A percentile compares a stretch with the other conserved stretches of the same genome.
Evolutionary conservation across 306 rosid genomes (phyloP).

Genomic region (Fragaria ananassa): DNA sequence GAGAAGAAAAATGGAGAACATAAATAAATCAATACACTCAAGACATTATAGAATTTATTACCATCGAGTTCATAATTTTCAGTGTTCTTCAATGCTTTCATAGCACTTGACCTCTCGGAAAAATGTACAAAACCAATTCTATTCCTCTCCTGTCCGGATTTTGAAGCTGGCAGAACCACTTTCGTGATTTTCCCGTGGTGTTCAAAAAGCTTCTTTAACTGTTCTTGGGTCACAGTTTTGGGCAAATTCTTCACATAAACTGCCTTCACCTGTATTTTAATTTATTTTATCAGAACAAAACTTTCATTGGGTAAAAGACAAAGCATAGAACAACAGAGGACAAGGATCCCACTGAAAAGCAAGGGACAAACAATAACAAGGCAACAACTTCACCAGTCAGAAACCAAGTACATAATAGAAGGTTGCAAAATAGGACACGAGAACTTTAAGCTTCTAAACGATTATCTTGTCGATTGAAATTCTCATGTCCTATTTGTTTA

Average conservation of each 20-base stretch:
- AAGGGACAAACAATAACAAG: neutral
- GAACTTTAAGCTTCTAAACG: neutral
- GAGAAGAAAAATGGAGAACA: neutral
- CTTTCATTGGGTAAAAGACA: neutral
- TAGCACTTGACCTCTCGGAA: conserved; percentile 82
- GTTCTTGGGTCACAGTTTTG: conserved; percentile 83
- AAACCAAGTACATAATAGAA: neutral
- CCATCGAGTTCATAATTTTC: conserved; percentile 90
- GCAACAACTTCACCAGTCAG: neutral
- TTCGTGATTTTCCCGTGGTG: conserved; percentile 93
- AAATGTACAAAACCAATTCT: conserved; percentile 97
- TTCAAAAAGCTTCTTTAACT: conserved; percentile 81
- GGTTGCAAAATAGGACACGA: neutral
- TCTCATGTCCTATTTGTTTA: neutral
- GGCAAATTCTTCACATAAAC: conserved; percentile 91
- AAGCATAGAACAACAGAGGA: neutral
- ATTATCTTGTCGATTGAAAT: neutral
- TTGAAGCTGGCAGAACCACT: conserved; percentile 93
- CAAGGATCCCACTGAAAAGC: neutral
- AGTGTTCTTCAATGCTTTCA: conserved; percentile 90
- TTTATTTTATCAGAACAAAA: neutral
- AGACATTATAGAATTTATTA: conserved; percentile 17
- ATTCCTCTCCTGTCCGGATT: conserved; percentile 79
- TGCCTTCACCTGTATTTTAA: conserved; percentile 69
- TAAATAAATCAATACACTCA: neutral